Base-by-base conservation (phyloP, 495 filamentous ascomycete genomes). In the Penicillium roqueforti region DNA sequence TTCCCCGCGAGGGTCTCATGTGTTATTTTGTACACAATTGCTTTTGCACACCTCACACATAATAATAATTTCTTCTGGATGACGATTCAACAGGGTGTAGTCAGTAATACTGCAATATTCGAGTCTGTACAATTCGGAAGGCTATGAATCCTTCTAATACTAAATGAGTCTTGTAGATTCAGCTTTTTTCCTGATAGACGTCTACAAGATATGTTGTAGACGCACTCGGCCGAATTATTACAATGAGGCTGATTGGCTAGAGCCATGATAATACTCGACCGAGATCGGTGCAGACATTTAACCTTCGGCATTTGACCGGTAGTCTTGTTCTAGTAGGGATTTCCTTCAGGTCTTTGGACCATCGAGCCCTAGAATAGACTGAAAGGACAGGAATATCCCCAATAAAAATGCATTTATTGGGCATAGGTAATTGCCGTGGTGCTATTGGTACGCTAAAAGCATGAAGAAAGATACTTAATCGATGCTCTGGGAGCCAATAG, bases 381-480 rank as follows among this genome's bases (percentile, higher is more conserved):
- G 28, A 38, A 43, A 25, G 11, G 13, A 22, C 28, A 18, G 25
- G 16, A 9, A 11, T 18, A 22, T 10, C 20, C 38, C 26, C 38
- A 43, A 39, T 6, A 20, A 32, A 32, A 34, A 42, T 42, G 7
- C 44, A 18, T 23, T 25, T 16, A 2, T 19, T 19, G n/a, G 28
- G 23, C 38, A 54, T 57, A 47, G 53, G 59, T 65, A 65, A 65
- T 62, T 42, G 54, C 51, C 29, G 51, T 42, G 36, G 26, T 51
- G 26, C 44, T 55, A 65, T 65, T 65, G 62, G 62, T 42, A 47
- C 32, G 16, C 23, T 54, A 40, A 40, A 26, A 18, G 11, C n/a
- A 16, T 36, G 6, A 16, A 36, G 16, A 22, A 40, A 7, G 26
- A 37, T 37, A 22, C 22, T 5, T 25, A 23, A 6, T 13, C 5